These are phyloP conservation scores for Lactarius trivialis DNA, from an alignment of 768 basidiomycete genomes.

Conservation along the genomic window DNA sequence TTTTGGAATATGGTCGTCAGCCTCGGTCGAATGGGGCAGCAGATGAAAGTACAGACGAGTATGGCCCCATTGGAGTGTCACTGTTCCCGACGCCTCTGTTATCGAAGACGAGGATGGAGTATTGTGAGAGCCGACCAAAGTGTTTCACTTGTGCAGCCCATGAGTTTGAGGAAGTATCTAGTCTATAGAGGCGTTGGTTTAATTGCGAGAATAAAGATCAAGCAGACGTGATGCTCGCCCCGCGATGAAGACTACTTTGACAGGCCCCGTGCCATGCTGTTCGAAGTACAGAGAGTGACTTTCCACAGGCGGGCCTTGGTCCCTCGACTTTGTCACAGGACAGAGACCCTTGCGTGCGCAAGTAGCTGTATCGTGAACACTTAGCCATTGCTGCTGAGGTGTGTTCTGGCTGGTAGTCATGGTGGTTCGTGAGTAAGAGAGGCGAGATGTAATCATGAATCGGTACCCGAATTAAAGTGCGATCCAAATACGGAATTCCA, in stretches of 20 bases:
- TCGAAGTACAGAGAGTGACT: slow-evolving; percentile 77
- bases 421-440: neutral
- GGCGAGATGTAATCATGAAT: too few relatives aligned
- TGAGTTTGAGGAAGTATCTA: slow-evolving; percentile 57
- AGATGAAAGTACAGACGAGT: slow-evolving; percentile 46
- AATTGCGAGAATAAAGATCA: neutral
- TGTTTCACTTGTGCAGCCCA: slow-evolving; percentile 63
- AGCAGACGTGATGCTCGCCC: slow-evolving; percentile 35
- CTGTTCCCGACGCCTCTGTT: slow-evolving; percentile 82
- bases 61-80: slow-evolving; percentile 64
- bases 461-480: too few relatives aligned
- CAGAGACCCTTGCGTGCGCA: slow-evolving; percentile 67
- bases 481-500: too few relatives aligned
- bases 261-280: slow-evolving; percentile 60
- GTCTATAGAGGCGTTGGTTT: slow-evolving; percentile 30
- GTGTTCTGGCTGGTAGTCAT: neutral
- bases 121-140: slow-evolving; percentile 48
- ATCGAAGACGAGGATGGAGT: slow-evolving; percentile 69
- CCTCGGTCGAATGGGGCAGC: neutral
- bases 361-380: slow-evolving; percentile 55
- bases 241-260: slow-evolving; percentile 73
- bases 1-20: slow-evolving; percentile 36
- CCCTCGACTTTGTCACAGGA: slow-evolving; percentile 51
- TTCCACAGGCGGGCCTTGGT: slow-evolving; percentile 41
- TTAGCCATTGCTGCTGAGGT: slow-evolving; percentile 27